Percentiles rank a stretch among this genome's conserved stretches.
phyloP scores from a whole-genome alignment of 2,329 filamentous ascomycete species.

The Fusarium sp. region DNA sequence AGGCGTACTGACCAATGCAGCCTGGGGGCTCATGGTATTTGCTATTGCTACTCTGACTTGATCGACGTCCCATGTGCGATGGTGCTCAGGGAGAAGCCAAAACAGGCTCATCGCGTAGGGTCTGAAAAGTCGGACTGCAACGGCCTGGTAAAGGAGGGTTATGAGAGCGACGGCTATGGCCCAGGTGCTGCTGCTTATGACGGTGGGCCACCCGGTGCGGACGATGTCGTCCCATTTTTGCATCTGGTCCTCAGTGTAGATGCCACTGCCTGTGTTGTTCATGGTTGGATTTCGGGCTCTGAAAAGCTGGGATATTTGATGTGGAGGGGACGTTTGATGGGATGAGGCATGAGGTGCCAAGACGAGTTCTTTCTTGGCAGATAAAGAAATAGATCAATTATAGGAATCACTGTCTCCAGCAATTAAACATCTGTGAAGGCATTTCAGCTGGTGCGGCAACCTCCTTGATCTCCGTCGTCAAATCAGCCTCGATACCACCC shows the following conservation, averaged over 20 bases:
- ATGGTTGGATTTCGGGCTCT: neutral
- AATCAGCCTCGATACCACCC: neutral
- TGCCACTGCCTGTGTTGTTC: neutral
- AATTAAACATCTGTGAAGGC: neutral
- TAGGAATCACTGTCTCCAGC: neutral
- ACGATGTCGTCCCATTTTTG: slow-evolving; percentile 2
- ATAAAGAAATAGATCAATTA: neutral
- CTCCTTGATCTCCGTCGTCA: neutral
- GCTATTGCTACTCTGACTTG: slow-evolving; percentile 10
- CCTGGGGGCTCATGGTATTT: neutral
- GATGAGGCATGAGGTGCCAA: neutral
- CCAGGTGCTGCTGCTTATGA: slow-evolving; percentile 13
- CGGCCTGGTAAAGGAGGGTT: slow-evolving; percentile 11
- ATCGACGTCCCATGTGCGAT: slow-evolving; percentile 5
- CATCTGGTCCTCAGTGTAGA: neutral
- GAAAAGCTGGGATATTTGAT: neutral
- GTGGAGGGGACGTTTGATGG: neutral
- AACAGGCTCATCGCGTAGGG: slow-evolving; percentile 10
- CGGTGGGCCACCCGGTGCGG: slow-evolving; percentile 7
- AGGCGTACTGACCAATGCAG: neutral
- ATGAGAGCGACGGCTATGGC: slow-evolving; percentile 11
- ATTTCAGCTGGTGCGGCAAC: neutral
- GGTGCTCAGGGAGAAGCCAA: slow-evolving; percentile 3
- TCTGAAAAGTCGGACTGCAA: slow-evolving; percentile 8
- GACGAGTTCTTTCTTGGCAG: no score